Evolutionary conservation across 768 basidiomycete species (phyloP).

Genomic region (Termitomyces sp.): DNA sequence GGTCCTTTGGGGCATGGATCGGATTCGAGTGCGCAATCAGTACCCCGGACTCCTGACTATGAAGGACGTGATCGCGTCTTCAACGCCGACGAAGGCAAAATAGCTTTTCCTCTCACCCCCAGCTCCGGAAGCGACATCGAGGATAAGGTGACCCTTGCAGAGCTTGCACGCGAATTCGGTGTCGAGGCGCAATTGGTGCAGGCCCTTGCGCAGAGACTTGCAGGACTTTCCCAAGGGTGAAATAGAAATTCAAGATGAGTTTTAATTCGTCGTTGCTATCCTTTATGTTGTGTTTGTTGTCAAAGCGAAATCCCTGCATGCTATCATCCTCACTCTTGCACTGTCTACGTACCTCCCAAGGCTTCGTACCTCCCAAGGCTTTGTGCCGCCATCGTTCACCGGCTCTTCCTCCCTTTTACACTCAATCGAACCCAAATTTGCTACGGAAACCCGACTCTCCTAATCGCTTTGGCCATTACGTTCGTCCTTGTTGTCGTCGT

Average conservation of each 20-base stretch:
- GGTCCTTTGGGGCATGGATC: slow-evolving; percentile 9
- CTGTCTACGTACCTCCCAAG: background rate
- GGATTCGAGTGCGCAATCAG: slow-evolving; percentile 12
- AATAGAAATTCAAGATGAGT: background rate
- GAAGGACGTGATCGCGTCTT: slow-evolving; percentile 9
- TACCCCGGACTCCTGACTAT: slow-evolving; percentile 21
- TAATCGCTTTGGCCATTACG: slow-evolving; percentile 5
- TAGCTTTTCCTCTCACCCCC: slow-evolving; percentile 6
- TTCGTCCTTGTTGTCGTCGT: slow-evolving; percentile 5
- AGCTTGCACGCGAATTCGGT: slow-evolving; percentile 73
- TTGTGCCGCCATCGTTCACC: background rate
- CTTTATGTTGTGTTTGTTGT: slow-evolving; percentile 4
- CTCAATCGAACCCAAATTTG: slow-evolving; percentile 2
- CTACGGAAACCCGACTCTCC: slow-evolving; percentile 10
- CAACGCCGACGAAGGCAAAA: slow-evolving; percentile 5
- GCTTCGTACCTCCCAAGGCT: background rate
- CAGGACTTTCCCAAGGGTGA: slow-evolving; percentile 14
- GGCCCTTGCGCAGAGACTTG: slow-evolving; percentile 58
- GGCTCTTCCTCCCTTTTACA: background rate
- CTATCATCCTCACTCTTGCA: slow-evolving; percentile 1
- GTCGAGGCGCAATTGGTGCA: slow-evolving; percentile 62
- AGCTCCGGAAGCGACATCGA: slow-evolving; percentile 6
- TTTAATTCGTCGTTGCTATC: slow-evolving; percentile 4
- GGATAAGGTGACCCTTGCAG: slow-evolving; percentile 30
- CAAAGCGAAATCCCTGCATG: slow-evolving; percentile 4